Base-by-base conservation (phyloP, 306 rosid genomes). In the Sesbania bispinosa region DNA sequence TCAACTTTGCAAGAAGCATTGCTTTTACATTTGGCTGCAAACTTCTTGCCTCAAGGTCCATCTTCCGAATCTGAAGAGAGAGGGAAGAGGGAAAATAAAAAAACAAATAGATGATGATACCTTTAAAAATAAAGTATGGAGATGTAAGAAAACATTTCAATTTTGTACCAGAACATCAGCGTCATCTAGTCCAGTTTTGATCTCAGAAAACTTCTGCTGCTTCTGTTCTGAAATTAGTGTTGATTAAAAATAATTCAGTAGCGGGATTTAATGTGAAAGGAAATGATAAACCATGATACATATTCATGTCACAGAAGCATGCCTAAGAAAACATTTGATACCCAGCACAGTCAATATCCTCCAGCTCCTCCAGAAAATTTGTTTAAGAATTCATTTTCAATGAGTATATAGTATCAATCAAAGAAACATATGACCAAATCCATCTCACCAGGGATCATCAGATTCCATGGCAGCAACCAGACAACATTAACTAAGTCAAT, bases 31-130 rank as follows among this genome's bases (percentile, higher is more conserved):
- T 85, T 61, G 97, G 92, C 79, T 86, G 97, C 88, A 91, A 76
- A 76, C 96, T 91, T 77, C 97, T 86, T 1, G 96, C 96, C 71
- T 91, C 97, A 18, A 91, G 89, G 76, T 91, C 97, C 97, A 91
- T 91, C 80, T 91, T 91, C 80, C 97, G 84, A 76, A 91, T 91
- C 97, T 91, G 63, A 10, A 32, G 75, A 55, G 24, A 3, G 47
- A 26, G 8, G 62, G 2, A 38, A 15, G 19, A 36, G 48, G 1
- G 18, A 55, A 11, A 52, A 13, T 2, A 13, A 10, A 61, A 48
- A 74, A 58, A 57, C 7, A 66, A 14, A 70, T 54, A 18, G 15
- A 48, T 41, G 39, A 71, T 47, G 33, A 50, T 33, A 35, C 39
- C 23, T 29, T 41, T 10, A 4, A 16, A 73, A 54, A 33, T 55